Evolutionary conservation across 805 yeast species (phyloP).

Genomic region (Zygosaccharomyces bailii): DNA sequence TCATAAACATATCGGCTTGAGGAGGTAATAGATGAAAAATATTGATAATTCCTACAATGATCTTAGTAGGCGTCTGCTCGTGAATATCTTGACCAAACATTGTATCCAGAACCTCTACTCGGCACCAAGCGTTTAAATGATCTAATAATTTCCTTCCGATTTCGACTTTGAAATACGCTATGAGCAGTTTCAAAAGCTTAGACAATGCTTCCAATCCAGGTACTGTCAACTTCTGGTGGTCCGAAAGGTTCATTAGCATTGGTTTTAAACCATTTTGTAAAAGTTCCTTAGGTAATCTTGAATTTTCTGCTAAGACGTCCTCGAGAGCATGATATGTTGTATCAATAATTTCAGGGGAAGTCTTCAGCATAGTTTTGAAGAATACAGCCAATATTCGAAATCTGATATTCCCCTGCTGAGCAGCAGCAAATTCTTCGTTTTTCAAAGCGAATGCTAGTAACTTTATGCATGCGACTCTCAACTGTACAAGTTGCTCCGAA

Average conservation of each 20-base stretch:
- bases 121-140: slow-evolving; percentile 95
- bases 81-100: slow-evolving; percentile 77
- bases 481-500: slow-evolving; percentile 78
- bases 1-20: slow-evolving; percentile 87
- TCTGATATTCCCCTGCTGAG: slow-evolving; percentile 73
- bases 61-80: slow-evolving; percentile 76
- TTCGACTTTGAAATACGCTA: slow-evolving; percentile 93
- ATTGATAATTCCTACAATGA: slow-evolving; percentile 84
- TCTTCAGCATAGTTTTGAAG: slow-evolving; percentile 86
- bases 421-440: slow-evolving; percentile 75
- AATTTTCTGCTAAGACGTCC: slow-evolving; percentile 76
- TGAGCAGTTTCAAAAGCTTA: slow-evolving; percentile 74
- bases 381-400: slow-evolving; percentile 87
- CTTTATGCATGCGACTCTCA: slow-evolving; percentile 86
- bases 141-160: slow-evolving; percentile 90
- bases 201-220: slow-evolving; percentile 91
- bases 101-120: slow-evolving; percentile 68
- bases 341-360: slow-evolving; percentile 80
- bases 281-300: slow-evolving; percentile 87
- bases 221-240: slow-evolving; percentile 84
- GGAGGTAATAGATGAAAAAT: slow-evolving; percentile 90
- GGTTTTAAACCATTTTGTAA: slow-evolving; percentile 95
- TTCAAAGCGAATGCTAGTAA: slow-evolving; percentile 78
- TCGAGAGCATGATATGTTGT: slow-evolving; percentile 91
- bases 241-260: slow-evolving; percentile 90